These are phyloP conservation scores for Ganoderma multipileum DNA, from an alignment of 1,284 basidiomycete species.

Conservation along the genomic window DNA sequence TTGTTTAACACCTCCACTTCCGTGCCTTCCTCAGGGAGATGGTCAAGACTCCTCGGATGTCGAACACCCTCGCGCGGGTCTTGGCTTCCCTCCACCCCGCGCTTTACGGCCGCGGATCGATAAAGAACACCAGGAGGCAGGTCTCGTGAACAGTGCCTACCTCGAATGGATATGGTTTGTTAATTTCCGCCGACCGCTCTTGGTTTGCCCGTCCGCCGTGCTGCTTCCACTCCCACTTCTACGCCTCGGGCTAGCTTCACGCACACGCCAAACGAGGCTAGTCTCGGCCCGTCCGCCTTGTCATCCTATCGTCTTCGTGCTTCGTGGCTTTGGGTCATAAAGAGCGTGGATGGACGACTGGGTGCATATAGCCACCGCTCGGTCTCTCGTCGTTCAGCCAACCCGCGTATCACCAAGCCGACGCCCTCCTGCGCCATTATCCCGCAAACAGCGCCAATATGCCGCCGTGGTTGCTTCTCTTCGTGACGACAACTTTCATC, in stretches of 20 bases:
- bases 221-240: background rate
- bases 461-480: slow-evolving; percentile 1
- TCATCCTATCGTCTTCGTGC: background rate
- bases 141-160: slow-evolving; percentile 8
- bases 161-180: background rate
- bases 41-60: background rate
- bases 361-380: background rate
- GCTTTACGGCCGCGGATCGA: slow-evolving; percentile 9
- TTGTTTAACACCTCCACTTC: background rate
- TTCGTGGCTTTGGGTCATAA: background rate
- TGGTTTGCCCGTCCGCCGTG: background rate
- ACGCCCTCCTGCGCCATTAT: background rate
- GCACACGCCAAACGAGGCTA: background rate
- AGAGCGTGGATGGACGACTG: background rate
- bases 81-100: slow-evolving; percentile 6
- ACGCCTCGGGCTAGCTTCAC: background rate
- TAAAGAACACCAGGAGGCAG: slow-evolving; percentile 16
- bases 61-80: background rate
- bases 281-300: background rate
- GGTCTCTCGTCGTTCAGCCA: background rate
- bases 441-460: background rate
- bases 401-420: background rate
- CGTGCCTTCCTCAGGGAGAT: background rate
- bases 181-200: slow-evolving; percentile 14
- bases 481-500: slow-evolving; percentile 21